These are phyloP conservation scores for Castanea crenata DNA, from an alignment of 306 rosid species.

Conservation along the genomic window DNA sequence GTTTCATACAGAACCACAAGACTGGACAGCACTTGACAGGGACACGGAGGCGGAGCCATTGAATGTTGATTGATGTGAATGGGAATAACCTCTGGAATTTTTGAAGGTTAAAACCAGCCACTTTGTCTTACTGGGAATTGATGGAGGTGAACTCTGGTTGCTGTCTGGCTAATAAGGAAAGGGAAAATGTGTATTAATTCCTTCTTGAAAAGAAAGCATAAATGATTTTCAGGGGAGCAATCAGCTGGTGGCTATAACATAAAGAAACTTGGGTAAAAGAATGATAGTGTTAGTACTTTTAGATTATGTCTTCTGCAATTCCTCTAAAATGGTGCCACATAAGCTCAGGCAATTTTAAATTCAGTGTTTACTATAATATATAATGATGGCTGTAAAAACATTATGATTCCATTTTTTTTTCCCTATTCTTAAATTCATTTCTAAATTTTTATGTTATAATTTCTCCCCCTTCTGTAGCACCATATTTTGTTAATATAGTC, in stretches of 20 bases:
- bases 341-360: not conserved
- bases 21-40: conserved; percentile 67
- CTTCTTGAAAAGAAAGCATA: not conserved
- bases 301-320: conserved; percentile 11
- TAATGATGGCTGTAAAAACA: not conserved
- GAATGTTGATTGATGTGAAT: conserved; percentile 45
- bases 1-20: conserved; percentile 55
- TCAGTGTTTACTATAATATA: not conserved
- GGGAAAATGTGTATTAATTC: not conserved
- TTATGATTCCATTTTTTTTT: not conserved
- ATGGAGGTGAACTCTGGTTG: conserved; percentile 29
- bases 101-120: conserved; percentile 27
- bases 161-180: not conserved
- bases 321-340: not conserved
- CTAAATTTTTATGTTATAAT: not conserved
- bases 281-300: not conserved
- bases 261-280: conserved; percentile 6
- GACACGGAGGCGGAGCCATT: conserved; percentile 75
- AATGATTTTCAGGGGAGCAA: conserved; percentile 4
- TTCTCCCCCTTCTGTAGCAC: not conserved
- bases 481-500: not conserved
- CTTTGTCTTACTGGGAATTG: not conserved
- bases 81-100: conserved; percentile 19
- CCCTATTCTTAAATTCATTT: not conserved
- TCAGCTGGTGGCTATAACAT: conserved; percentile 25